phyloP scores from a whole-genome alignment of 2,329 filamentous ascomycete genomes.

The Microcera coccophila region DNA sequence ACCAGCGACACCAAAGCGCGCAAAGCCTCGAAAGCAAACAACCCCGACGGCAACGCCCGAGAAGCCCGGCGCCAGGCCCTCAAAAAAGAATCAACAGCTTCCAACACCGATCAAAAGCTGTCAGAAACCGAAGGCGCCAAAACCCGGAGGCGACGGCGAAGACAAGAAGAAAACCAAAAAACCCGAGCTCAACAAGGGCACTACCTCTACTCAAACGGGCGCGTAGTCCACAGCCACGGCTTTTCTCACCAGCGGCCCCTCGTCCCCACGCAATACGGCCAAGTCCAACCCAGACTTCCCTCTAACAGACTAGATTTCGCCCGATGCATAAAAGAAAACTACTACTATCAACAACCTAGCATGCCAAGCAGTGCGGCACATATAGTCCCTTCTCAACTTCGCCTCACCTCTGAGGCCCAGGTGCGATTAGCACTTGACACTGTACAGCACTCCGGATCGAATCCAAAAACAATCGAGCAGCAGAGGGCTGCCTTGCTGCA shows the following conservation, averaged over 20 bases:
- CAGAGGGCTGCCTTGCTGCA: slow-evolving; percentile 19
- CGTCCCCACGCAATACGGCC: too few relatives aligned
- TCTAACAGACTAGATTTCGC: slow-evolving; percentile 5
- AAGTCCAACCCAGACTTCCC: background rate
- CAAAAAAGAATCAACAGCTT: slow-evolving; percentile 14
- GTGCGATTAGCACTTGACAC: slow-evolving; percentile 61
- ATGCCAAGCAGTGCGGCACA: slow-evolving; percentile 2
- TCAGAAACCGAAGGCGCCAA: slow-evolving; percentile 7
- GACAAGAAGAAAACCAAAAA: background rate
- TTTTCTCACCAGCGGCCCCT: background rate
- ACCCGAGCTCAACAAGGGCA: background rate
- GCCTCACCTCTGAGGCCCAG: slow-evolving; percentile 51
- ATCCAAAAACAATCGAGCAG: slow-evolving; percentile 16
- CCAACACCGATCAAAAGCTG: slow-evolving; percentile 7
- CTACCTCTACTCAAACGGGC: background rate
- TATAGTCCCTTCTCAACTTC: background rate
- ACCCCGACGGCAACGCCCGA: slow-evolving; percentile 9
- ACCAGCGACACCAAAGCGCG: slow-evolving; percentile 14
- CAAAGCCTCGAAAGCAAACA: slow-evolving; percentile 14
- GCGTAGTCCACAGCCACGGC: background rate
- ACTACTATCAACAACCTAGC: slow-evolving; percentile 4
- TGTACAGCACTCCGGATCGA: slow-evolving; percentile 41
- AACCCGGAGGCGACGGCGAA: background rate
- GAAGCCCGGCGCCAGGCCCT: background rate
- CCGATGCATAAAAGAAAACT: slow-evolving; percentile 15